Conservation (phyloP, 345 rosid genomes). For the Hypericum androsaemum region DNA sequence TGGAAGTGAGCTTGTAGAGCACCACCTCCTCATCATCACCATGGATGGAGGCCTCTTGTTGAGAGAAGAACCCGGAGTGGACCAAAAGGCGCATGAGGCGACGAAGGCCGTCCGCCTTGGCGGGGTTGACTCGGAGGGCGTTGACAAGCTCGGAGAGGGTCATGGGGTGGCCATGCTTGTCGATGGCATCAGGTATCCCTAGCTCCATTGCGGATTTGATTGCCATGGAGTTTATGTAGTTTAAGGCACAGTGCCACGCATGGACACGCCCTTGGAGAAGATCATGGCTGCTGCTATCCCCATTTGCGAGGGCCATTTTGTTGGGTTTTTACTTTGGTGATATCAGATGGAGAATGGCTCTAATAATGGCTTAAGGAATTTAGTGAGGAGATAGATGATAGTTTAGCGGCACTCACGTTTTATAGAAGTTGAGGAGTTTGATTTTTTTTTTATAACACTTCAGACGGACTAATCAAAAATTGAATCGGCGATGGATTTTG, state of each 20-base stretch:
- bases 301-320: too few species aligned
- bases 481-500: too few species aligned
- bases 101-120: not conserved
- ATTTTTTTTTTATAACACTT: too few species aligned
- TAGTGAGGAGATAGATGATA: too few species aligned
- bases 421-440: too few species aligned
- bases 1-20: not conserved
- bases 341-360: too few species aligned
- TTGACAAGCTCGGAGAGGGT: constrained; percentile 1
- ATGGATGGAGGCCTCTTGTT: not conserved
- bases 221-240: constrained; percentile 14
- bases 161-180: constrained; percentile 11
- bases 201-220: constrained; percentile 8
- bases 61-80: constrained; percentile 10
- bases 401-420: too few species aligned
- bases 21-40: not conserved
- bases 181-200: constrained; percentile 7
- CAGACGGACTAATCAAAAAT: too few species aligned
- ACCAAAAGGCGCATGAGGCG: constrained; percentile 14
- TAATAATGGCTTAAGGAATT: too few species aligned
- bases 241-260: constrained; percentile 8
- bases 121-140: constrained; percentile 5
- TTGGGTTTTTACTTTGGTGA: too few species aligned
- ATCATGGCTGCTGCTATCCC: not conserved
- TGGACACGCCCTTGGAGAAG: constrained; percentile 9